Evolutionary conservation across 768 basidiomycete genomes (phyloP), one percentile per base, ranked within the genome.

Genomic region (Lactifluus hygrophoroides): DNA sequence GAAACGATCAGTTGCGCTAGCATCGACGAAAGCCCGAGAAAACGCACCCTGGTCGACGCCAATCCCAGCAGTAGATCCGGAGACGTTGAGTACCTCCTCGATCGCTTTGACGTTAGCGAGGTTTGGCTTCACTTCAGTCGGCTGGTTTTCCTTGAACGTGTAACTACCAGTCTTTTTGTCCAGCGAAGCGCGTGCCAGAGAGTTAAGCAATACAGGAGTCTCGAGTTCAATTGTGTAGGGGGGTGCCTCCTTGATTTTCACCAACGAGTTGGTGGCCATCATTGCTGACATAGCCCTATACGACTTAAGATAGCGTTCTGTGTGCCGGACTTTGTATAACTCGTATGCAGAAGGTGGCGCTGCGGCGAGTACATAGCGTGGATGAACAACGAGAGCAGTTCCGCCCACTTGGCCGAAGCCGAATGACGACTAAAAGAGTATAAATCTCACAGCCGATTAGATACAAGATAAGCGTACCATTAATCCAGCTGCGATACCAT

Each of bases 371-470:
- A 96, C 79, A 74, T 90, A 91, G 64, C 91, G 88, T 61, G 96
- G 94, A 70, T 98, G 86, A 50, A 98, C 69, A 66, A 97, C 77
- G 63, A 94, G 79, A 44, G 86, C 89, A 56, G 84, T 89, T 54
- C 96, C 96, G 53, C 96, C 96, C 61, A 97, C 95, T 81, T 97
- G 96, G 66, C 96, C 94, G 76, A 98, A 98, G 63, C 96, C 95
- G 73, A 95, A 95, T 14, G 91, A 94, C 1, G 92, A 94, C 85
- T 91, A 63, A 25, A 64, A 48, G 25, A n/a, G 52, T 28, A 19
- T 28, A 65, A 49, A 64, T 56, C 47, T 55, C 57, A 51, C 19
- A 32, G 13, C 32, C 4, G 5, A n/a, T 17, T 9, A 48, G 11
- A 28, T 14, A 11, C 4, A 32, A 10, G 45, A 53, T n/a, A 23